Conservation (phyloP, 345 rosid genomes). For the Hevea brasiliensis region DNA sequence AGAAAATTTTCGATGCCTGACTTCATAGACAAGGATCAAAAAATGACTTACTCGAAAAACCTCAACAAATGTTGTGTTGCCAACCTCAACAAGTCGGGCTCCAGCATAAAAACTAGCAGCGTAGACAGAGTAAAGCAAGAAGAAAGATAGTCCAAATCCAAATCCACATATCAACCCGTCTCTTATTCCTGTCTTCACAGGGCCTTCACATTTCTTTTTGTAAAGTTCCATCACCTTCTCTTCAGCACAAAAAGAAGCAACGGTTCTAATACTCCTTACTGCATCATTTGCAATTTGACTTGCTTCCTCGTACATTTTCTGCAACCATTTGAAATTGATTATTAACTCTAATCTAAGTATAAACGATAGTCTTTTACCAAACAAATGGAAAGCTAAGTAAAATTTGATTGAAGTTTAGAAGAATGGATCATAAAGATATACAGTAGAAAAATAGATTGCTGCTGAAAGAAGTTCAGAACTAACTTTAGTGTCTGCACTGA, state of each 20-base stretch:
- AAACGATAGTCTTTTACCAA: too few species aligned
- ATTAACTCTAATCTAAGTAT: too few species aligned
- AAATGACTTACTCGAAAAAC: constrained; percentile 21
- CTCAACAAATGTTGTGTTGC: constrained; percentile 2
- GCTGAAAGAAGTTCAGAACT: background rate
- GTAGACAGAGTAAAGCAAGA: constrained; percentile 14
- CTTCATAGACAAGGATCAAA: background rate
- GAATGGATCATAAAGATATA: background rate
- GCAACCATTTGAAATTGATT: background rate
- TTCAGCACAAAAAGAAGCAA: constrained; percentile 25
- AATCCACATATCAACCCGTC: constrained; percentile 17
- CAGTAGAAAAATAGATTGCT: background rate
- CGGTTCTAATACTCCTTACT: constrained; percentile 19
- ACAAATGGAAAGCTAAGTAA: too few species aligned
- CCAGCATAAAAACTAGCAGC: constrained; percentile 22
- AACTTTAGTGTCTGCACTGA: constrained; percentile 18
- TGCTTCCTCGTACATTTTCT: constrained; percentile 19
- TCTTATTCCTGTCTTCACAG: constrained; percentile 14
- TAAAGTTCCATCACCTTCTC: constrained; percentile 23
- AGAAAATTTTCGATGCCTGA: background rate
- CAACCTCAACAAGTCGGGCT: constrained; percentile 15
- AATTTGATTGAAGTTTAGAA: background rate
- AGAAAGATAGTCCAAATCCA: constrained; percentile 22
- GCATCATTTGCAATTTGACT: constrained; percentile 25
- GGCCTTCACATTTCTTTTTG: constrained; percentile 19